phyloP scores from a whole-genome alignment of 2,329 filamentous ascomycete species.

The Colletotrichum sp. region DNA sequence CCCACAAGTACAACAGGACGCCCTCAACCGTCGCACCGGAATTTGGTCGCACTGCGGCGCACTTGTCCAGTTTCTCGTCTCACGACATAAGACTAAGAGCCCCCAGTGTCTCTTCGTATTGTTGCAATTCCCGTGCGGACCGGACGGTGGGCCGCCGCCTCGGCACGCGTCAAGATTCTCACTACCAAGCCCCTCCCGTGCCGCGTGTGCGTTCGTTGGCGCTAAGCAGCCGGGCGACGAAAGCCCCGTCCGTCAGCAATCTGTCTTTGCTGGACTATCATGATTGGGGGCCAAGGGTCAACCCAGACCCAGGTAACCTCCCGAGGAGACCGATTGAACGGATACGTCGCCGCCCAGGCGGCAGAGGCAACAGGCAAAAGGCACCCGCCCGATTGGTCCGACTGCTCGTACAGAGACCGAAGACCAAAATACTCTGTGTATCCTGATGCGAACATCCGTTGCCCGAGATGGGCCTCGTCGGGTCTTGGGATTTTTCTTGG shows the following conservation, averaged over 20 bases:
- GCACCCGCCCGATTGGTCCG: not conserved
- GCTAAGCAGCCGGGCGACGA: not conserved
- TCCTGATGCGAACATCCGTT: not conserved
- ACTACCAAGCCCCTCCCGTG: not conserved
- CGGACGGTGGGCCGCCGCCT: not conserved
- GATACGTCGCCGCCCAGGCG: not conserved
- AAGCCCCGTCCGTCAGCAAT: not conserved
- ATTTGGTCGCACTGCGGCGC: not conserved
- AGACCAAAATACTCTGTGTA: not conserved
- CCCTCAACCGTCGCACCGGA: not conserved
- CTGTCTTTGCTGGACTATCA: not conserved
- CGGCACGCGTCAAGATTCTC: not conserved
- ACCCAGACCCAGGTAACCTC: not conserved
- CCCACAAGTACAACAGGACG: not conserved
- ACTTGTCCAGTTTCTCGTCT: not conserved
- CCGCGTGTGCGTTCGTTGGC: not conserved
- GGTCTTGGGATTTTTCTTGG: not conserved
- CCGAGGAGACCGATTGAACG: not conserved
- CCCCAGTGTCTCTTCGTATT: not conserved
- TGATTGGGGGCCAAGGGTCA: not conserved
- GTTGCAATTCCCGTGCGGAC: not conserved
- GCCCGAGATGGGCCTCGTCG: not conserved
- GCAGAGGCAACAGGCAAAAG: not conserved
- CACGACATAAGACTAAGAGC: not conserved
- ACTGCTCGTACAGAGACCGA: not conserved